phyloP scores from a whole-genome alignment of 306 rosid species.

The Dryas alaskensis region DNA sequence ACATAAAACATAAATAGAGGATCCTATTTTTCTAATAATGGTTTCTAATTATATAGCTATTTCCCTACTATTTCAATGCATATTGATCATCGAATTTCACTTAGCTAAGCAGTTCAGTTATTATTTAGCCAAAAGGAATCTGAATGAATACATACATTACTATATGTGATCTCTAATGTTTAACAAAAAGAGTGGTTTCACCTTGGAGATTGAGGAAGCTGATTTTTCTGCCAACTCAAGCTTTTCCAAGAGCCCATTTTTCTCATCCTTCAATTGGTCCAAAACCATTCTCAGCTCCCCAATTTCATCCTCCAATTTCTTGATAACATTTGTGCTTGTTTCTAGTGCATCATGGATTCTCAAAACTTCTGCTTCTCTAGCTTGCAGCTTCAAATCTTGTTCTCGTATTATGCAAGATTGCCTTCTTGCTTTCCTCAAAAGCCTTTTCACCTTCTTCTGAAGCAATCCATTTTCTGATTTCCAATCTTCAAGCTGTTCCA shows the following conservation, averaged over 20 bases:
- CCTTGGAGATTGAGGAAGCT: constrained; percentile 31
- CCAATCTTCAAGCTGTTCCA: constrained; percentile 44
- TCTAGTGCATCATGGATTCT: constrained; percentile 39
- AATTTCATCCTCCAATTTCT: constrained; percentile 48
- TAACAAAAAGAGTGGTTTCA: constrained; percentile 19
- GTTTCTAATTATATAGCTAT: neutral
- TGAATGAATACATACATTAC: neutral
- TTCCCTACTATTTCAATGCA: neutral
- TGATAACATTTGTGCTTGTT: constrained; percentile 30
- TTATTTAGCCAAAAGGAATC: too few species aligned
- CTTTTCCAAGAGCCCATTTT: constrained; percentile 40
- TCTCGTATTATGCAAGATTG: constrained; percentile 44
- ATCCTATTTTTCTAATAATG: neutral
- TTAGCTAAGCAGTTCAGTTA: too few species aligned
- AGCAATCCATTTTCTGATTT: constrained; percentile 52
- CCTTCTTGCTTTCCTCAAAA: constrained; percentile 38
- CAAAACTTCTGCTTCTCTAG: constrained; percentile 41
- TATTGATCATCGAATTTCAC: neutral
- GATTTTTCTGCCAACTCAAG: constrained; percentile 44
- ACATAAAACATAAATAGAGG: too few species aligned
- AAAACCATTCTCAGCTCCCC: constrained; percentile 40
- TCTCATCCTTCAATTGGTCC: constrained; percentile 46
- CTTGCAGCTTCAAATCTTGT: constrained; percentile 46
- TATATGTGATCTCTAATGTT: neutral
- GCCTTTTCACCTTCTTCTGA: constrained; percentile 41